Evolutionary conservation across 805 yeast species (phyloP), one percentile per base, ranked within the genome.

Genomic region (Hemisphaericaspora nanyangensis): DNA sequence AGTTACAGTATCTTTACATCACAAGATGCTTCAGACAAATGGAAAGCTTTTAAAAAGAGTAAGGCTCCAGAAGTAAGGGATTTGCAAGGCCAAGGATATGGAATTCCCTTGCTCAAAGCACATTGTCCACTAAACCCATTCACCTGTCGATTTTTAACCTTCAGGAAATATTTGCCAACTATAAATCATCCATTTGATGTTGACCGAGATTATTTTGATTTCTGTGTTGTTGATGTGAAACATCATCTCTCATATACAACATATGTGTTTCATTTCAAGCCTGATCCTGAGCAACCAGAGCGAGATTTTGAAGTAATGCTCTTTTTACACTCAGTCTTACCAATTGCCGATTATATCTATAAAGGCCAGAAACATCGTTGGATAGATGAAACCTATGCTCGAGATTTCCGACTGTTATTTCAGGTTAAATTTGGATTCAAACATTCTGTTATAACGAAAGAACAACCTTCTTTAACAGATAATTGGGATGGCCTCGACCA

Each of bases 81-180:
- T 6, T 34, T 39, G 20, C 31, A 34, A 31, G 17, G 29, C 8
- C 33, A 18, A 17, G 46, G 46, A 7, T 31, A 16, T 17, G 46
- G 40, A 10, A 17, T 43, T 11, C 46, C 46, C 6, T 32, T 43
- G 28, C 39, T 43, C 17, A 39, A 29, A 17, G 46, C 29, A n/a
- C 11, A 20, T 8, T 30, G 31, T 11, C 11, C 41, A 16, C 8
- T 40, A 5, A 8, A 8, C 3, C 26, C 26, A 15, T 25, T 27
- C n/a, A 25, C 31, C 6, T 12, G 31, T 12, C 29, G 32, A 25
- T 35, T 31, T 16, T 17, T 41, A 17, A 30, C 36, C 3, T 38
- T 41, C 15, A 34, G 35, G 29, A 34, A 32, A 22, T 41, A 32
- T 16, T 3, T 17, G 13, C 34, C 38, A 7, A 37, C 28, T n/a